These are phyloP conservation scores for Ceratocystis lukuohia DNA, from an alignment of 2,329 filamentous ascomycete genomes.

Conservation along the genomic window DNA sequence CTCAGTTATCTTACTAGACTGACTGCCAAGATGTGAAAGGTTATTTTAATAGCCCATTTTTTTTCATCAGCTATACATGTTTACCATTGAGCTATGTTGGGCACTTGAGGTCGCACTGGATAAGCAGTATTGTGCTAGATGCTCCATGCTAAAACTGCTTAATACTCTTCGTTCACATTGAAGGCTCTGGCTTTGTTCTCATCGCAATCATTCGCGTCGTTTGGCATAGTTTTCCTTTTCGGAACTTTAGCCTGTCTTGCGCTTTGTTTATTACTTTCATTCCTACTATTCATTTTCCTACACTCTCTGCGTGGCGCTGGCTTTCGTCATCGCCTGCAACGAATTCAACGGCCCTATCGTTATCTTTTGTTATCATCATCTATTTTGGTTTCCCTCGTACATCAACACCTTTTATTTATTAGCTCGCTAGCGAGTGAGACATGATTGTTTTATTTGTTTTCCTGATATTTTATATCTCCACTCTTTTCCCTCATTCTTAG, in stretches of 20 bases:
- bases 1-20: not conserved
- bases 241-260: not conserved
- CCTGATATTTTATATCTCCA: not conserved
- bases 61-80: not conserved
- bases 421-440: not conserved
- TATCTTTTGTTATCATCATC: conserved; percentile 9
- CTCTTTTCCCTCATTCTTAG: not conserved
- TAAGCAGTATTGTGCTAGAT: not conserved
- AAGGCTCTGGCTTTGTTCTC: not conserved
- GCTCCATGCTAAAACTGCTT: not conserved
- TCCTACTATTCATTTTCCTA: not conserved
- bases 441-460: conserved; percentile 10
- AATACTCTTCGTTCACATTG: not conserved
- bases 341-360: conserved; percentile 10
- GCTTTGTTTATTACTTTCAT: not conserved
- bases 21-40: not conserved
- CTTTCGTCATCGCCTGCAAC: conserved; percentile 8
- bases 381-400: conserved; percentile 9
- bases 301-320: conserved; percentile 3
- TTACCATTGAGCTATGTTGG: not conserved
- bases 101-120: not conserved
- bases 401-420: conserved; percentile 6
- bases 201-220: not conserved
- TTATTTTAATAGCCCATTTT: not conserved
- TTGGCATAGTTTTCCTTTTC: not conserved